Base-by-base conservation (phyloP, 2,329 filamentous ascomycete species). In the Monosporascus sp. region DNA sequence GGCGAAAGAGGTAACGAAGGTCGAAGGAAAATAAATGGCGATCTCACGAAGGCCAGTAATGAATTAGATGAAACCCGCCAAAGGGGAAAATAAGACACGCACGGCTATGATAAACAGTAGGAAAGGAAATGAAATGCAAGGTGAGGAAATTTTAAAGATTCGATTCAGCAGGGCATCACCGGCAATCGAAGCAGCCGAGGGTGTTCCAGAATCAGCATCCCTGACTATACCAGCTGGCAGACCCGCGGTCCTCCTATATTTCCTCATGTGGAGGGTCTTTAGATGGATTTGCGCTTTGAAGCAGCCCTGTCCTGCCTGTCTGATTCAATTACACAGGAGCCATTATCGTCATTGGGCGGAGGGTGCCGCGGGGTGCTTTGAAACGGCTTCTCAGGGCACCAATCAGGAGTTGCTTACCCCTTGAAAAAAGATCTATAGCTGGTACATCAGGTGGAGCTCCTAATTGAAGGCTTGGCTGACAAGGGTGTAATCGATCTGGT, bases 391-490 rank as follows among this genome's bases (percentile, higher is more conserved):
- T 41, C 51, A 53, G 52, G 53, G 54, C 55, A 24, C 60, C 56
- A 60, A 59, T 59, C 16, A 47, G 47, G 51, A 16, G 4, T 26
- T 24, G 27, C n/a, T 26, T 51, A 19, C 49, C 24, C 52, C 55
- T 52, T 55, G 50, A 35, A 24, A 26, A 46, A 45, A 51, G 51
- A 57, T 59, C 58, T 20, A 51, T 35, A 54, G 19, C 40, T 38
- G 37, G 50, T 40, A 22, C 47, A 35, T 51, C 41, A 55, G 54
- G 52, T 26, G 49, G 43, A 49, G 49, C 55, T 58, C 57, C 50
- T 40, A 57, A 50, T 54, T 55, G 58, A 55, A 53, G 49, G 56
- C 58, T 57, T 60, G 57, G 57, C 58, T 40, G 41, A 52, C 55
- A 59, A 54, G 58, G 58, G 58, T 47, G 49, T 52, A 37, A 22